Evolutionary conservation across 1,284 basidiomycete species (phyloP), one percentile per base, ranked within the genome.

Genomic region (Cryptococcus jaspeensis): DNA sequence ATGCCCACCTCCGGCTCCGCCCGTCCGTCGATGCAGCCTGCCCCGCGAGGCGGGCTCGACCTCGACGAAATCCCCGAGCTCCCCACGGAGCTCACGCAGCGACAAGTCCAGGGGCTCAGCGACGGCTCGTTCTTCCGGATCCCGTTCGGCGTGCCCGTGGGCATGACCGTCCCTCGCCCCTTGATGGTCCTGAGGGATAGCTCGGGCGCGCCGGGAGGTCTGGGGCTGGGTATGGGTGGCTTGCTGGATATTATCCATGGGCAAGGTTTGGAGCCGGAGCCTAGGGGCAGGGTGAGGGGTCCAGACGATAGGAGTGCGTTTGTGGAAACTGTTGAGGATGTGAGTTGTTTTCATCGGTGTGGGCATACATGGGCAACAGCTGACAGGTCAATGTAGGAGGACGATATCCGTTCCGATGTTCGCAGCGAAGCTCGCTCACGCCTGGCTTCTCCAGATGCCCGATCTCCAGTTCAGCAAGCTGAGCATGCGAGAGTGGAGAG

Each of bases 241-340:
- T 60, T 54, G 47, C 20, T 56, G 42, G 54, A 59, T 44, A 54
- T 62, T 16, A 37, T 50, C 22, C 18, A 50, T 22, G 23, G n/a
- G 40, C 11, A 18, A 16, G 32, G 47, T 39, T 11, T 15, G 40
- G n/a, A 54, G 54, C 32, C 38, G 53, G 3, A 48, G 44, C 11
- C 56, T 47, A 5, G 20, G 46, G 7, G 5, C 5, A 32, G 42
- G 18, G 35, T 36, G 22, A 58, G 48, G 56, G 55, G 51, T 50
- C 53, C 50, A n/a, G 63, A 69, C n/a, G 66, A 65, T 25, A 52
- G 66, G 11, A 71, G 69, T 42, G 73, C 74, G 6, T 74, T 69
- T 57, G 74, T 74, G 2, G 73, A 77, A 63, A 73, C 72, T 9
- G 64, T 76, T 3, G 62, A 68, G 42, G 74, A 77, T 55, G 73